These are phyloP conservation scores for Termitomyces sp. DNA, from an alignment of 768 basidiomycete genomes.

Conservation along the genomic window DNA sequence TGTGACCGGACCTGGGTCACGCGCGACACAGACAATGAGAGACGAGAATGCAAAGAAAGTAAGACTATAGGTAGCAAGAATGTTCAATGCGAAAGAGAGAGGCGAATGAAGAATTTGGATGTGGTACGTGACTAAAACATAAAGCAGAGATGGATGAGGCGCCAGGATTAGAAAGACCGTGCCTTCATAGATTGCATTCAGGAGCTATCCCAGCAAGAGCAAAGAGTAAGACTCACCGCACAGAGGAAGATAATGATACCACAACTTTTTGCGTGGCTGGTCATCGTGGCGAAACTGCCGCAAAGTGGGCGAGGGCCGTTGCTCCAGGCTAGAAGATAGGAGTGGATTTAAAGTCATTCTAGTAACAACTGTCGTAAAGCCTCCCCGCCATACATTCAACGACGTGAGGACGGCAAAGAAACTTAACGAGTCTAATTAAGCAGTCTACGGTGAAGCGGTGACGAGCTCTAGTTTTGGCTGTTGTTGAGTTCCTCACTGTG, in stretches of 20 bases:
- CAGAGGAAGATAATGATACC: constrained; percentile 57
- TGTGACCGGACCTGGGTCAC: constrained; percentile 69
- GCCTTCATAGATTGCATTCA: constrained; percentile 12
- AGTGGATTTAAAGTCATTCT: constrained; percentile 18
- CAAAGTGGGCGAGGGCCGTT: constrained; percentile 7
- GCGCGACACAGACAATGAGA: constrained; percentile 63
- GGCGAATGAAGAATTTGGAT: constrained; percentile 47
- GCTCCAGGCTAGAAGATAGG: constrained; percentile 17
- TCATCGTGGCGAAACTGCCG: constrained; percentile 1
- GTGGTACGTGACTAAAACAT: constrained; percentile 65
- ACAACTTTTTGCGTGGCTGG: constrained; percentile 36
- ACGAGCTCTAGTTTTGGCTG: neutral
- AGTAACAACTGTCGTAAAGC: neutral
- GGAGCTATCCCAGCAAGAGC: neutral
- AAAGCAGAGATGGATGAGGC: constrained; percentile 71
- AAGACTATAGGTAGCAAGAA: constrained; percentile 56
- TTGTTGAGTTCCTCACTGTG: neutral
- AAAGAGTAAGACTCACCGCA: constrained; percentile 32
- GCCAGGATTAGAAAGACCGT: constrained; percentile 55
- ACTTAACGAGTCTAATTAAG: neutral
- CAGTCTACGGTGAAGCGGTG: neutral
- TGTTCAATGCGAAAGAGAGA: constrained; percentile 44
- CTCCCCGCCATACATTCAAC: constrained; percentile 8
- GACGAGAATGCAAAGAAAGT: constrained; percentile 69
- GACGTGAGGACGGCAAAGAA: neutral